Evolutionary conservation across 768 basidiomycete species (phyloP), one percentile per base, ranked within the genome.

Genomic region (Hemileccinum rubropunctum): DNA sequence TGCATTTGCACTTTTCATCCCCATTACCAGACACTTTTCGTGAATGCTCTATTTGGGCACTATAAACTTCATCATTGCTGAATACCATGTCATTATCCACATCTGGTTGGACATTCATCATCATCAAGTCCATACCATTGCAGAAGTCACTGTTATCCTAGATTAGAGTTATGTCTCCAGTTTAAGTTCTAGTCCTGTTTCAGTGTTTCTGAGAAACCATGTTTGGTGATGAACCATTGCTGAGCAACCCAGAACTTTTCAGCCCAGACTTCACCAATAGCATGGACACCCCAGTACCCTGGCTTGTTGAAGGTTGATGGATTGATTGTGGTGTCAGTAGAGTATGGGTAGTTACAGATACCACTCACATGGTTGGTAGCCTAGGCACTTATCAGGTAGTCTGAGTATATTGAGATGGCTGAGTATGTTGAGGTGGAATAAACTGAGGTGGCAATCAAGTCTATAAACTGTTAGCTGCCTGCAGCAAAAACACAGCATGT

Each of bases 181-280:
- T n/a, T n/a, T n/a, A n/a, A n/a, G n/a, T n/a, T n/a, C n/a, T n/a
- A n/a, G n/a, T n/a, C n/a, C n/a, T n/a, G n/a, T n/a, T n/a, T n/a
- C n/a, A 97, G 76, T 2, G 75, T 78, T 13, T 84, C 78, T 14
- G 80, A 76, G 77, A 81, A 95, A 0, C 91, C 92, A 65, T 97
- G 84, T 70, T 88, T 86, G 70, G 73, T 71, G 61, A 97, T 88
- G 28, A 98, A 71, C 21, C 75, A 69, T 61, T 92, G 81, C 17
- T 81, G 77, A 42, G 88, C 76, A 58, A 91, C 77, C 88, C 88
- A 93, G 46, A 93, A 83, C 21, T 91, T 85, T 74, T 93, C 71
- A 4, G 94, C 95, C 93, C 95, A 98, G 45, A 98, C 94, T 70
- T 95, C 93, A 39, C 93, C 93, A 54, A 94, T 86, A 18, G 88